A percentile compares a stretch with the other conserved stretches of the same genome.
These are phyloP conservation scores for Spirogloea muscicola DNA, from an alignment of 139 green algal genomes.

Conservation along the genomic window DNA sequence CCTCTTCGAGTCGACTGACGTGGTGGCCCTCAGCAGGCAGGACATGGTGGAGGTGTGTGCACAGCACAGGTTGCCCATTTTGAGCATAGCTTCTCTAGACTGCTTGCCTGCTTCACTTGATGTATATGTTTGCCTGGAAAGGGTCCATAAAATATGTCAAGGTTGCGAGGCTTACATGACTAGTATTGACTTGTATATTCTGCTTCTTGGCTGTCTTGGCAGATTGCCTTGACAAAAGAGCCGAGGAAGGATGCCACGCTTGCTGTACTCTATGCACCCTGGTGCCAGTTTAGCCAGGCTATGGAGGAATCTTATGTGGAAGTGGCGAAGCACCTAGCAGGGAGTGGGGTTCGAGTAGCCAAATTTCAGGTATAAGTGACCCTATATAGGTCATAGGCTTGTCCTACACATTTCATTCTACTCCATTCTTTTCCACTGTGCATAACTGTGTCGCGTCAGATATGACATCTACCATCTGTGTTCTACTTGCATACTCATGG, in stretches of 20 bases:
- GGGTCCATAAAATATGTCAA: neutral
- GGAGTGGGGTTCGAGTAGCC: constrained; percentile 10
- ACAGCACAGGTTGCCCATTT: too few species aligned
- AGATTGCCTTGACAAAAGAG: neutral
- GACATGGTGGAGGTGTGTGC: constrained; percentile 60
- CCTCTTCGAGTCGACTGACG: constrained; percentile 29
- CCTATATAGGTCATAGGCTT: too few species aligned
- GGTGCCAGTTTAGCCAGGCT: constrained; percentile 75
- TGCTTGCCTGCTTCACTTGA: neutral
- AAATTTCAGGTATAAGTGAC: constrained; percentile 23
- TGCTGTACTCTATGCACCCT: constrained; percentile 78
- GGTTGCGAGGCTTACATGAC: neutral
- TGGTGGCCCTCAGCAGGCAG: constrained; percentile 60
- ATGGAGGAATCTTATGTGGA: constrained; percentile 9
- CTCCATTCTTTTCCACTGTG: too few species aligned
- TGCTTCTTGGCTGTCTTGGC: neutral
- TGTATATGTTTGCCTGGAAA: neutral
- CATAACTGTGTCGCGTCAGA: too few species aligned
- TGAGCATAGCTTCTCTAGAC: constrained; percentile 27
- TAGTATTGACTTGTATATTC: too few species aligned
- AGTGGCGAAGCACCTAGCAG: neutral
- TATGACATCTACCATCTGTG: neutral
- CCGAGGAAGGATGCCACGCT: constrained; percentile 22
- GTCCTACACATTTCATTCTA: too few species aligned
- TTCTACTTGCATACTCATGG: neutral